Base-by-base conservation (phyloP, 306 rosid species). In the Prunus kanzakura region DNA sequence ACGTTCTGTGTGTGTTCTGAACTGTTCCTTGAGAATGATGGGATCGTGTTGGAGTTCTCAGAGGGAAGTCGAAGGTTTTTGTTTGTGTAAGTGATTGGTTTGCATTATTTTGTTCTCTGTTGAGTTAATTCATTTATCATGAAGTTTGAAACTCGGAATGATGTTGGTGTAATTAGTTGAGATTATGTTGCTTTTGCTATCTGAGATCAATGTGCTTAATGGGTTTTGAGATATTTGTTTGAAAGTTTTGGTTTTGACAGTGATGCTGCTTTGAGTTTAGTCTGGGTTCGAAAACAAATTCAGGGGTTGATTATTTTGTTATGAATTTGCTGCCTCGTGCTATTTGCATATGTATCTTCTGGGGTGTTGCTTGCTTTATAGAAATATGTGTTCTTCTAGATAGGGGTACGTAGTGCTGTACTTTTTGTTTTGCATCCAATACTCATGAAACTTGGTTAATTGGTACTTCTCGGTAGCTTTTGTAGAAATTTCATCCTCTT, bases 11-110 rank as follows among this genome's bases (percentile, higher is more conserved):
- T 6, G 43, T 79, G 69, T 76, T 78, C 77, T 7, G 74, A 63
- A 71, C 64, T 66, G 76, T 83, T 80, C 69, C 57, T 23, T 75
- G 65, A 68, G 49, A 47, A 56, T 80, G 80, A 79, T 60, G 82
- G 66, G 88, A 87, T 89, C 87, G 73, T 87, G 68, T 84, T 81
- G 60, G 80, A 85, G 80, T 87, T 83, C 75, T 78, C 54, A 35
- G 82, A 71, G 41, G 41, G 61, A 70, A 83, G 13, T 47, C 72
- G 68, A 73, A 76, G 82, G 73, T 71, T 78, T 65, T 77, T 76
- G 72, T 78, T 43, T 78, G 73, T 82, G 71, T 73, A 47, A 50
- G 56, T 76, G 54, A 72, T 81, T 77, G 29, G 74, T 45, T 18
- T 32, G 63, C 64, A 56, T 73, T 27, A 20, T 46, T 5, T 81